Evolutionary conservation across 257 asterid genomes (phyloP).

Genomic region (Gentiana dahurica): DNA sequence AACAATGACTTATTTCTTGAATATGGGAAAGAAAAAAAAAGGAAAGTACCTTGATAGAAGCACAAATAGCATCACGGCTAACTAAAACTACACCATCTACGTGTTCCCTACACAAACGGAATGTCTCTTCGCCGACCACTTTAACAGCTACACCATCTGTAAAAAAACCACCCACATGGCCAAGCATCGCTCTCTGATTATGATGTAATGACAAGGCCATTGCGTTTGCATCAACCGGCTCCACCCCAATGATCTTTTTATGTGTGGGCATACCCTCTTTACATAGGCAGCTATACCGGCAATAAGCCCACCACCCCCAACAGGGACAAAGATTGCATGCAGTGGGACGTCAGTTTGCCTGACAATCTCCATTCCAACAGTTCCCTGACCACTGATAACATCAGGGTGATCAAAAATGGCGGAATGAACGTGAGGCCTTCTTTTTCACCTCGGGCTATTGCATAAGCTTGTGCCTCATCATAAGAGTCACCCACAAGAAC

Average conservation of each 20-base stretch:
- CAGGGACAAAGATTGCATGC: conserved; percentile 89
- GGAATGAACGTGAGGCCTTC: conserved; percentile 77
- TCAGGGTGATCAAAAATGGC: conserved; percentile 94
- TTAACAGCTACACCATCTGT: conserved; percentile 99
- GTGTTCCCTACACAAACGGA: conserved; percentile 63
- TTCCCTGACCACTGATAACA: conserved; percentile 84
- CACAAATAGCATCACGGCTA: conserved; percentile 92
- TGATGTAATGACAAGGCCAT: conserved; percentile 84
- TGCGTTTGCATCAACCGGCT: conserved; percentile 90
- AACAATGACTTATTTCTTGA: background rate
- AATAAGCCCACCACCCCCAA: conserved; percentile 97
- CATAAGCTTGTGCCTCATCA: conserved; percentile 88
- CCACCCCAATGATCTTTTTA: conserved; percentile 87
- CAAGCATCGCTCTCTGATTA: conserved; percentile 62
- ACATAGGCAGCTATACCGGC: conserved; percentile 97
- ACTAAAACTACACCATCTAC: conserved; percentile 88
- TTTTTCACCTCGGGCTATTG: conserved; percentile 54
- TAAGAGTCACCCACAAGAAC: conserved; percentile 88
- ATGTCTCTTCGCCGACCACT: conserved; percentile 90
- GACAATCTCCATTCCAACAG: conserved; percentile 92
- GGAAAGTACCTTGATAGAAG: conserved; percentile 77
- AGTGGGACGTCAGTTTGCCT: conserved; percentile 48
- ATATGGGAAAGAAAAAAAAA: conserved; percentile 4
- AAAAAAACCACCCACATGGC: conserved; percentile 79
- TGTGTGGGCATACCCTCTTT: conserved; percentile 78